Base-by-base conservation (phyloP, 208 protist genomes). In the Tritrichomonas musculus region DNA sequence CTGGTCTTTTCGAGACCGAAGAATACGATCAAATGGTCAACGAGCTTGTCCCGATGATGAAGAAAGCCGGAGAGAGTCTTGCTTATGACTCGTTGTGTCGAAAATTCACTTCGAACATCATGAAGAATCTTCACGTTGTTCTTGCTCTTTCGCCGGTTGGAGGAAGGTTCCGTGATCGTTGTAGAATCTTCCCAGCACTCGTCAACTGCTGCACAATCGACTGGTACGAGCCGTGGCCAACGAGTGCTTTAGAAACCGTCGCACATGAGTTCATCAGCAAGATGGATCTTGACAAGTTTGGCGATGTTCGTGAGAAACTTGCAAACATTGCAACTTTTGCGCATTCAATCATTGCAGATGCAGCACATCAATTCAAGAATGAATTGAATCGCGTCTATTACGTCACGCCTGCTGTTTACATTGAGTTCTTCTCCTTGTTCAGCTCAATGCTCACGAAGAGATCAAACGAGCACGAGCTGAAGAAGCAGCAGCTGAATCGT, bases 121-220 rank as follows among this genome's bases (percentile, higher is more conserved):
- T 96, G 82, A 96, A 97, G 84, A 97, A 98, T 95, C 95, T 99
- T 93, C 98, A 99, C 94, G 96, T 99, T 80, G 97, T 98, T 44
- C 95, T 99, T 33, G 97, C 96, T 94, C 98, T 99, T 95, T 98
- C 97, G 13, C 98, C 98, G 30, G 96, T 99, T 66, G 98, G 98
- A n/a, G 97, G 96, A 93, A 94, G 95, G 41, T 96, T 99, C 94
- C 97, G 98, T 73, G 97, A 97, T 50, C 96, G 98, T 39, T 95
- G 99, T 75, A 96, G 98, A 93, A 97, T 98, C 95, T 99, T 99
- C 95, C 98, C 98, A 25, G 98, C 97, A 8, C 94, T 99, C 27
- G 97, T 99, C 92, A 99, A 98, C 95, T 99, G 98, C 95, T 99
- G 97, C 33, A 99, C 98, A 13, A 99, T 99, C 94, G 98, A 99